Evolutionary conservation across 2,329 filamentous ascomycete genomes (phyloP), one percentile per base, ranked within the genome.

Genomic region (Madurella fahalii): DNA sequence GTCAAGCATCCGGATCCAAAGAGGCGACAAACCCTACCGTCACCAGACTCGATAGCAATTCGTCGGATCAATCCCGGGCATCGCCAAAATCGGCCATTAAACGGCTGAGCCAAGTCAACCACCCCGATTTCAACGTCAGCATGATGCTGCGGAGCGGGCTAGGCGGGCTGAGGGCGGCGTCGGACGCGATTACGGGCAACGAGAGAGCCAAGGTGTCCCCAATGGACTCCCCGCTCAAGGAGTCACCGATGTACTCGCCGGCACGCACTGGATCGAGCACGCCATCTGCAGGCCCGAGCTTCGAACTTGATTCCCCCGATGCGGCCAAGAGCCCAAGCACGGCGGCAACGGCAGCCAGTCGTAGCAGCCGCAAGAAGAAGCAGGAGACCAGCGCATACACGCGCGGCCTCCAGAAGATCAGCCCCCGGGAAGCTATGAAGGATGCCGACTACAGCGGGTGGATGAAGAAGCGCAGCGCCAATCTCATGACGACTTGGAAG

Each of bases 391-490:
- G 92, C 65, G 94, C 94, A 1, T 99, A 97, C 71, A 89, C 86
- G 16, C 86, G 89, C 31, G 94, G 94, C 0, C 74, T 97, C 40
- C 81, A 89, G 63, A 91, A 92, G 71, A 87, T 93, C 57, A 75
- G 82, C 0, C 94, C 94, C 0, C 78, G 84, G 52, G 90, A 96
- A 67, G 91, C 93, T 57, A 94, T 96, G 71, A 76, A 84, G 58
- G 85, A 84, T 58, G 93, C 90, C 52, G 93, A 99, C 67, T 97
- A 96, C 69, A 93, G 87, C 65, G 94, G 94, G 1, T 99, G 94
- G 94, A 99, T 99, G 94, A 97, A 94, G 78, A 99, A 99, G 80
- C 92, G 95, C 72, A 96, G 90, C 56, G 93, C 90, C 1, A 94
- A 93, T 65, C 77, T 97, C 34, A 96, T 99, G 86, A 91, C 91